Evolutionary conservation across 2,329 filamentous ascomycete species (phyloP).

Genomic region (Pseudonectria buxi): DNA sequence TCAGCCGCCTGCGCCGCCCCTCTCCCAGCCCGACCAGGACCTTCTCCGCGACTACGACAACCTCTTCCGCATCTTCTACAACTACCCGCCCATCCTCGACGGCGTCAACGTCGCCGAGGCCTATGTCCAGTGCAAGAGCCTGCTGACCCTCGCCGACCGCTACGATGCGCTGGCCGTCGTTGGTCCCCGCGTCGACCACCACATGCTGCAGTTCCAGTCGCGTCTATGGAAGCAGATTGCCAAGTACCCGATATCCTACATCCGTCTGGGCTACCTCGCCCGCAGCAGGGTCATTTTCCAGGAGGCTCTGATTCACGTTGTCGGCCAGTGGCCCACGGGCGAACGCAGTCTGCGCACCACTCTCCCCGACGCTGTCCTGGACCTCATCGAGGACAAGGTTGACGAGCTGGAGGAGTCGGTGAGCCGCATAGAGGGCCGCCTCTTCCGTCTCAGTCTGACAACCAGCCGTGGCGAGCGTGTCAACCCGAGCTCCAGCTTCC

Average conservation of each 20-base stretch:
- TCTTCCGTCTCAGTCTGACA: conserved; percentile 74
- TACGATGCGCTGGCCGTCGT: conserved; percentile 87
- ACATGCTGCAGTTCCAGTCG: conserved; percentile 84
- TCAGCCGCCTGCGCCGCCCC: conserved; percentile 40
- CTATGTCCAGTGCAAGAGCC: conserved; percentile 88
- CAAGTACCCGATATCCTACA: conserved; percentile 88
- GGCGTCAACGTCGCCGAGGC: conserved; percentile 83
- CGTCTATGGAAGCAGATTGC: conserved; percentile 93
- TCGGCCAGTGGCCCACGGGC: conserved; percentile 85
- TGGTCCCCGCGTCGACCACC: conserved; percentile 85
- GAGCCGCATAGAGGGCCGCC: conserved; percentile 67
- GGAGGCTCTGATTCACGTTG: conserved; percentile 86
- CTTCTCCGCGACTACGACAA: conserved; percentile 91
- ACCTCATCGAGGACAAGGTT: conserved; percentile 91
- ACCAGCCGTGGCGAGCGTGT: conserved; percentile 78
- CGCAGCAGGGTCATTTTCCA: conserved; percentile 77
- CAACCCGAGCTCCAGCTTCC: conserved; percentile 68
- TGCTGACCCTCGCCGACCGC: conserved; percentile 84
- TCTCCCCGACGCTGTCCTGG: conserved; percentile 69
- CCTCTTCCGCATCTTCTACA: conserved; percentile 93
- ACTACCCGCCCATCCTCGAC: conserved; percentile 77
- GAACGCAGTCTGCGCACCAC: conserved; percentile 68
- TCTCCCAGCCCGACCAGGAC: conserved; percentile 60
- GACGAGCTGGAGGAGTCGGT: conserved; percentile 84
- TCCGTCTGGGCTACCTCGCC: conserved; percentile 81